A percentile compares a stretch with the other conserved stretches of the same genome.
Conservation (phyloP, 2,329 filamentous ascomycete genomes). For the Dendryphion nanum region DNA sequence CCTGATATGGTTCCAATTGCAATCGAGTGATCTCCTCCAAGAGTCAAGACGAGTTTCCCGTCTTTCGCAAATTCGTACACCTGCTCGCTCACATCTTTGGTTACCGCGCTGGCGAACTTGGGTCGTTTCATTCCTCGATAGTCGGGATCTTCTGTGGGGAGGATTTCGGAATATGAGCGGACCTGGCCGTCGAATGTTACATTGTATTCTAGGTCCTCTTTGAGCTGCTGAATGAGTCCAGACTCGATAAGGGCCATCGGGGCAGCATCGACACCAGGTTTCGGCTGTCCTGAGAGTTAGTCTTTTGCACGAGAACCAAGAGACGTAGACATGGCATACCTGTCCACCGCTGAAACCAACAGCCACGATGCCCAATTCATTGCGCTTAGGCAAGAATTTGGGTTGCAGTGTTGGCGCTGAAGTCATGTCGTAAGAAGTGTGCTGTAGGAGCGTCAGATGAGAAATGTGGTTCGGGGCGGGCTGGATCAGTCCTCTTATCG, state of each 20-base stretch:
- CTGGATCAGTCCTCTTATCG: too few relatives aligned
- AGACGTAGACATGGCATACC: slow-evolving; percentile 53
- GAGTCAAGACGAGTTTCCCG: slow-evolving; percentile 85
- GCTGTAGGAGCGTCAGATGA: too few relatives aligned
- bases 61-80: slow-evolving; percentile 82
- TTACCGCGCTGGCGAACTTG: slow-evolving; percentile 80
- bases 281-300: slow-evolving; percentile 60
- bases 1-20: slow-evolving; percentile 92
- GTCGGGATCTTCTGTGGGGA: slow-evolving; percentile 70
- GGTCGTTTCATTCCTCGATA: slow-evolving; percentile 95
- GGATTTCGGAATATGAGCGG: slow-evolving; percentile 75
- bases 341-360: slow-evolving; percentile 97
- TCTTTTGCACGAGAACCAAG: slow-evolving; percentile 6
- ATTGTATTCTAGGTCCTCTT: slow-evolving; percentile 82
- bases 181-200: slow-evolving; percentile 81
- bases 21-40: slow-evolving; percentile 95
- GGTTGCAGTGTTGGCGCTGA: slow-evolving; percentile 58
- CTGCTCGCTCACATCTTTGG: slow-evolving; percentile 73
- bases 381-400: slow-evolving; percentile 76
- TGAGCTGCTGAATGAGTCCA: slow-evolving; percentile 80
- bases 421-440: too few relatives aligned
- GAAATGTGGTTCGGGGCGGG: too few relatives aligned
- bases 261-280: slow-evolving; percentile 86
- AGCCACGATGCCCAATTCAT: slow-evolving; percentile 86
- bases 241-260: slow-evolving; percentile 85